A percentile compares a stretch with the other conserved stretches of the same genome.
Conservation (phyloP, 371 early-diverging fungal species). For the Mucor indicus region DNA sequence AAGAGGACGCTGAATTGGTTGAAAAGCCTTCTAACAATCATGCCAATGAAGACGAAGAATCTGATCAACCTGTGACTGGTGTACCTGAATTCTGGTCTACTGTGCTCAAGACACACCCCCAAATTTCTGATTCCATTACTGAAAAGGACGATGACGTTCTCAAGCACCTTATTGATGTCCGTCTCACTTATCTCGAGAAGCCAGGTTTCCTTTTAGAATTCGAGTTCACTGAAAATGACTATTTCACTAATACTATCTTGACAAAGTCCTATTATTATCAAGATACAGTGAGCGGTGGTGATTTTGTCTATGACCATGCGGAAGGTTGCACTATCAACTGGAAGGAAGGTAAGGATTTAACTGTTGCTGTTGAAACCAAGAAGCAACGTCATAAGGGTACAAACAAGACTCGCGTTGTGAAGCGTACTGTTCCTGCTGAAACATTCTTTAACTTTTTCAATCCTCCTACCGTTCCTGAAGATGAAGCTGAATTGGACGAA, state of each 20-base stretch:
- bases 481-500: slow-evolving; percentile 70
- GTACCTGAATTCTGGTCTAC: slow-evolving; percentile 95
- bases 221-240: slow-evolving; percentile 85
- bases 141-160: slow-evolving; percentile 86
- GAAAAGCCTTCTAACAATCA: no score
- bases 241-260: slow-evolving; percentile 81
- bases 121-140: slow-evolving; percentile 78
- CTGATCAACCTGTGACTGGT: slow-evolving; percentile 51
- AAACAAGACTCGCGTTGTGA: slow-evolving; percentile 96
- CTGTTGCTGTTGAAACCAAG: slow-evolving; percentile 89
- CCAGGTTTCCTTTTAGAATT: slow-evolving; percentile 93
- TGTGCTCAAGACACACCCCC: slow-evolving; percentile 81
- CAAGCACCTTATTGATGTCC: slow-evolving; percentile 82
- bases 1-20: slow-evolving; percentile 41
- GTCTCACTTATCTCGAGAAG: slow-evolving; percentile 77
- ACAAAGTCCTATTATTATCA: slow-evolving; percentile 90
- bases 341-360: slow-evolving; percentile 95
- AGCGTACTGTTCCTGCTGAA: slow-evolving; percentile 90
- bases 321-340: slow-evolving; percentile 88
- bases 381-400: slow-evolving; percentile 98
- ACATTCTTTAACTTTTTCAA: slow-evolving; percentile 96
- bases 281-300: slow-evolving; percentile 69
- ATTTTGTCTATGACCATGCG: slow-evolving; percentile 87
- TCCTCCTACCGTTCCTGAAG: slow-evolving; percentile 74
- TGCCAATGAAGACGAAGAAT: slow-evolving; percentile 12